These are phyloP conservation scores for Entomophthora muscae DNA, from an alignment of 371 early-diverging fungal species.

Conservation along the genomic window DNA sequence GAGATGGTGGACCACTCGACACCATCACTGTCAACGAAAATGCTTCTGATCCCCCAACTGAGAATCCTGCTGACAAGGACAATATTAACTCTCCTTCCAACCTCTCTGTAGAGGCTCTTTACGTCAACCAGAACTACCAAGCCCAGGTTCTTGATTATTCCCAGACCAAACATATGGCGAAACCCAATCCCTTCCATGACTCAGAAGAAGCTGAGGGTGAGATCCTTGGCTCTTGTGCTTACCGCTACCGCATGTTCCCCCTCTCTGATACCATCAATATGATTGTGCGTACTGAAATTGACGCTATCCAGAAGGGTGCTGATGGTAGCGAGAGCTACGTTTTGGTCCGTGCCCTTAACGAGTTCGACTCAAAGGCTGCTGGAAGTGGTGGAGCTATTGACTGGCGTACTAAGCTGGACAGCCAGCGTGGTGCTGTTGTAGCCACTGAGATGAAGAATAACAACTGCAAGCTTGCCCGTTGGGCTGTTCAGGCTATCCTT, in stretches of 20 bases:
- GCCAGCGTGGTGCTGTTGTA: conserved; percentile 90
- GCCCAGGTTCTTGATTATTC: conserved; percentile 48
- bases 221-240: conserved; percentile 52
- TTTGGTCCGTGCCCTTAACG: conserved; percentile 67
- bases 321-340: conserved; percentile 42
- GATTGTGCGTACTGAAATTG: conserved; percentile 78
- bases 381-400: conserved; percentile 80
- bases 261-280: conserved; percentile 37
- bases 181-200: conserved; percentile 60
- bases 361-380: conserved; percentile 75
- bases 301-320: conserved; percentile 50
- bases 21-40: conserved; percentile 83
- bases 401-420: conserved; percentile 90
- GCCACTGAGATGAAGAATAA: conserved; percentile 97
- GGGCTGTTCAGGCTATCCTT: conserved; percentile 82
- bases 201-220: conserved; percentile 26
- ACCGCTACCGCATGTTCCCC: conserved; percentile 72
- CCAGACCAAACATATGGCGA: conserved; percentile 20
- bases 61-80: conserved; percentile 59
- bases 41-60: conserved; percentile 77
- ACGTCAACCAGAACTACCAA: conserved; percentile 70
- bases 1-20: conserved; percentile 51
- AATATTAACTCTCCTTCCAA: conserved; percentile 71
- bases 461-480: conserved; percentile 82
- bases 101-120: conserved; percentile 78